Conservation (phyloP, 2,329 filamentous ascomycete genomes). For the Botrytis fabae region DNA sequence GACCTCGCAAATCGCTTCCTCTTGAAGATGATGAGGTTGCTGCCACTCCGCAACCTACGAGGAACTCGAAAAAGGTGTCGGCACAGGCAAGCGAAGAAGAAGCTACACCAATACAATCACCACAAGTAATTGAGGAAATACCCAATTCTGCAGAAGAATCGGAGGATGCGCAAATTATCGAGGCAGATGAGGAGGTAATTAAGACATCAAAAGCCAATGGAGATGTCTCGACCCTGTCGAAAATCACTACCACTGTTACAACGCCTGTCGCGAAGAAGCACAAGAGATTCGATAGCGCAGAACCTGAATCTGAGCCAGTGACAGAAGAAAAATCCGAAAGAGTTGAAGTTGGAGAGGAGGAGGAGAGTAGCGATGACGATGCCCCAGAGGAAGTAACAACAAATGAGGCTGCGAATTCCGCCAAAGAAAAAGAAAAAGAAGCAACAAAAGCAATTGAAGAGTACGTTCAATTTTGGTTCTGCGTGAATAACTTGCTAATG, state of each 20-base stretch:
- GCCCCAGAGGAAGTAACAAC: slow-evolving; percentile 38
- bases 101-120: slow-evolving; percentile 20
- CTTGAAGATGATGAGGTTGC: slow-evolving; percentile 21
- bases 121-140: slow-evolving; percentile 34
- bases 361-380: slow-evolving; percentile 38
- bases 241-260: neutral
- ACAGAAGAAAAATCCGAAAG: slow-evolving; percentile 1
- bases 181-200: neutral
- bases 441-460: slow-evolving; percentile 36
- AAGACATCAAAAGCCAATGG: neutral
- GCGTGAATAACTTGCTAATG: slow-evolving; percentile 19
- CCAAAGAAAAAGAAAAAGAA: slow-evolving; percentile 31
- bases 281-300: slow-evolving; percentile 34
- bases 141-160: slow-evolving; percentile 24
- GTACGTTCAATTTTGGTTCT: slow-evolving; percentile 28
- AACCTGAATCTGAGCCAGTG: slow-evolving; percentile 30
- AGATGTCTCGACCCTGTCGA: slow-evolving; percentile 1
- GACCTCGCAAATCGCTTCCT: slow-evolving; percentile 15
- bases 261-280: slow-evolving; percentile 27
- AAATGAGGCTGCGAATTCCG: slow-evolving; percentile 32
- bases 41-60: slow-evolving; percentile 27
- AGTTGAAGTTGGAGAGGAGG: slow-evolving; percentile 8
- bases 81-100: slow-evolving; percentile 30
- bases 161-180: neutral
- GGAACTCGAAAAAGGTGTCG: slow-evolving; percentile 35